phyloP scores from a whole-genome alignment of 2,329 filamentous ascomycete species.

The Dothistroma septosporum region DNA sequence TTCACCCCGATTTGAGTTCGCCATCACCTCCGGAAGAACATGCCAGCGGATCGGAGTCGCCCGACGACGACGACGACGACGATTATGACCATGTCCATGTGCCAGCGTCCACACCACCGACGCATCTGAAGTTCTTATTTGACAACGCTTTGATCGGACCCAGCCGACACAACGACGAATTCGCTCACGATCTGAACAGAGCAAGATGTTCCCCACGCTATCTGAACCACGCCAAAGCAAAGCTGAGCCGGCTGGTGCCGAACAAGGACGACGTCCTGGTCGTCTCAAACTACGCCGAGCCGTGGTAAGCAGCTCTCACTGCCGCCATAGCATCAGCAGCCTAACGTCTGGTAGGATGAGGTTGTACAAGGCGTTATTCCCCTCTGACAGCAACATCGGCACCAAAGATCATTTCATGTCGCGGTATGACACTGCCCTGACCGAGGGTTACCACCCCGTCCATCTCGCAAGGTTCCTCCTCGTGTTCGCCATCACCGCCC shows the following conservation, averaged over 20 bases:
- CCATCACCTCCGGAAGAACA: background rate
- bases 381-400: slow-evolving; percentile 19
- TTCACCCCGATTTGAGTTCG: background rate
- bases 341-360: slow-evolving; percentile 17
- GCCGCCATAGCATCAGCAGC: too few species aligned
- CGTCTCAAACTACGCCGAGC: slow-evolving; percentile 17
- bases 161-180: slow-evolving; percentile 10
- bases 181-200: slow-evolving; percentile 1
- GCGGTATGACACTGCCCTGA: slow-evolving; percentile 26
- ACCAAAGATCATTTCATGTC: slow-evolving; percentile 25
- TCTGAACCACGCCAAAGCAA: slow-evolving; percentile 19
- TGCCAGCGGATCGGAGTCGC: slow-evolving; percentile 1
- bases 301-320: slow-evolving; percentile 14
- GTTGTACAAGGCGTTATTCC: slow-evolving; percentile 27
- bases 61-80: slow-evolving; percentile 4
- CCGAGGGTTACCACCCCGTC: slow-evolving; percentile 22
- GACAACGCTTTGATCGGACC: slow-evolving; percentile 31
- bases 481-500: slow-evolving; percentile 30
- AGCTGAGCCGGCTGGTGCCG: slow-evolving; percentile 26
- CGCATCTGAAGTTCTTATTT: slow-evolving; percentile 32
- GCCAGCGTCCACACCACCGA: slow-evolving; percentile 24
- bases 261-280: slow-evolving; percentile 1
- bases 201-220: slow-evolving; percentile 15
- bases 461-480: slow-evolving; percentile 29
- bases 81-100: slow-evolving; percentile 6